phyloP scores from a whole-genome alignment of 2,329 filamentous ascomycete genomes.

The Penicillium sclerotigenum region DNA sequence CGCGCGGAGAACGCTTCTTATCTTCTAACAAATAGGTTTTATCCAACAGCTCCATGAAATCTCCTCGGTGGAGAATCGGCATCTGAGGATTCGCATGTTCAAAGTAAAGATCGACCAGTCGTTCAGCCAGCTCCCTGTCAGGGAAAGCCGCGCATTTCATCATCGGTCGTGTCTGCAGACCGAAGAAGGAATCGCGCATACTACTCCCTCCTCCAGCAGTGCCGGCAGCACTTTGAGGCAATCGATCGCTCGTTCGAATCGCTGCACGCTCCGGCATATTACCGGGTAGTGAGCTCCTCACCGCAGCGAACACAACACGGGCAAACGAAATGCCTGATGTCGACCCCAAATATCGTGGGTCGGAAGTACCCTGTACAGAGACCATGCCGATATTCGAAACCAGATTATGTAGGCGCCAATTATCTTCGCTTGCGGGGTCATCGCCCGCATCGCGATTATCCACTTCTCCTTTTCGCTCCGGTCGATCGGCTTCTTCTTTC shows the following conservation, averaged over 20 bases:
- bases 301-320: slow-evolving; percentile 86
- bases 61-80: slow-evolving; percentile 80
- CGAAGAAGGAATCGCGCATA: slow-evolving; percentile 95
- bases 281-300: slow-evolving; percentile 68
- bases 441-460: slow-evolving; percentile 25
- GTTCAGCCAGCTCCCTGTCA: slow-evolving; percentile 66
- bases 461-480: slow-evolving; percentile 19
- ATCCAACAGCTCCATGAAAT: slow-evolving; percentile 87
- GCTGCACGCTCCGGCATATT: slow-evolving; percentile 62
- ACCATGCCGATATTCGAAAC: slow-evolving; percentile 71
- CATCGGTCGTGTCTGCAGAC: slow-evolving; percentile 84
- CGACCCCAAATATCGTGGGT: slow-evolving; percentile 77
- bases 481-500: slow-evolving; percentile 26
- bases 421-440: slow-evolving; percentile 53
- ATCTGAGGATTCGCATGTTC: slow-evolving; percentile 96
- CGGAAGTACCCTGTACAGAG: slow-evolving; percentile 72
- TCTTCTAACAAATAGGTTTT: slow-evolving; percentile 70
- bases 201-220: slow-evolving; percentile 62
- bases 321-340: slow-evolving; percentile 93
- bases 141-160: slow-evolving; percentile 86
- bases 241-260: slow-evolving; percentile 57
- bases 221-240: slow-evolving; percentile 46
- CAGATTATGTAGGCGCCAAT: slow-evolving; percentile 62
- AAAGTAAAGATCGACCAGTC: slow-evolving; percentile 81
- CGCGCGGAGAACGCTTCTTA: slow-evolving; percentile 66